phyloP scores from a whole-genome alignment of 768 basidiomycete species.

The Boletus tylopilopsis region DNA sequence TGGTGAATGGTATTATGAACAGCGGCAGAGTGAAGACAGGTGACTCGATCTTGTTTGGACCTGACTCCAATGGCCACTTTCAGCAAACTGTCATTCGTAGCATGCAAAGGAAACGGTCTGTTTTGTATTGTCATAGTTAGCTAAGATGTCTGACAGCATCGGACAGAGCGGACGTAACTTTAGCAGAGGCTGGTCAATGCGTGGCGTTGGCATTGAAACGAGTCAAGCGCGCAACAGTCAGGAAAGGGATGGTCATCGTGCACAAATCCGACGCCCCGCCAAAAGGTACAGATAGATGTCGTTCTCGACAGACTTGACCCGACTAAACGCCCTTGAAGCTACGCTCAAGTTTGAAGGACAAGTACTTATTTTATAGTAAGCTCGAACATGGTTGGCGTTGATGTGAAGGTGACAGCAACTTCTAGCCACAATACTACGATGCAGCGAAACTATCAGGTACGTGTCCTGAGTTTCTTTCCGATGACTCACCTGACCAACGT shows the following conservation, averaged over 20 bases:
- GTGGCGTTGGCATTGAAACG: conserved; percentile 92
- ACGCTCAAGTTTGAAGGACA: conserved; percentile 88
- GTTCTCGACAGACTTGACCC: neutral
- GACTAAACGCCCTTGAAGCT: conserved; percentile 46
- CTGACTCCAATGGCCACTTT: conserved; percentile 90
- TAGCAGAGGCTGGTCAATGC: conserved; percentile 93
- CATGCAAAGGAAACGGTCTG: conserved; percentile 89
- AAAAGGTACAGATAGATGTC: conserved; percentile 45
- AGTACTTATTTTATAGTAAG: conserved; percentile 88
- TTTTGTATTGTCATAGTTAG: neutral
- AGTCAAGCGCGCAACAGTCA: conserved; percentile 70
- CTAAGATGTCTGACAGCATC: conserved; percentile 1
- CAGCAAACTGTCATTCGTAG: conserved; percentile 76
- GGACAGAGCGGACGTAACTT: conserved; percentile 68
- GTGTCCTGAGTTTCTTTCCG: conserved; percentile 11
- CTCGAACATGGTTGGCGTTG: conserved; percentile 1
- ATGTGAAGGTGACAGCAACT: conserved; percentile 2
- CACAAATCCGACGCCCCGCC: conserved; percentile 77
- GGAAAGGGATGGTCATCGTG: conserved; percentile 95
- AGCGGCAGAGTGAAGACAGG: conserved; percentile 72
- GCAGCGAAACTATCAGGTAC: conserved; percentile 89
- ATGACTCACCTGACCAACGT: neutral
- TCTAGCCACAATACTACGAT: conserved; percentile 86
- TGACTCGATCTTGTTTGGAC: conserved; percentile 81
- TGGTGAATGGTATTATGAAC: conserved; percentile 82